Conservation (phyloP, 352 stramenopile genomes). For the Globisporangium rhizosaccharum region DNA sequence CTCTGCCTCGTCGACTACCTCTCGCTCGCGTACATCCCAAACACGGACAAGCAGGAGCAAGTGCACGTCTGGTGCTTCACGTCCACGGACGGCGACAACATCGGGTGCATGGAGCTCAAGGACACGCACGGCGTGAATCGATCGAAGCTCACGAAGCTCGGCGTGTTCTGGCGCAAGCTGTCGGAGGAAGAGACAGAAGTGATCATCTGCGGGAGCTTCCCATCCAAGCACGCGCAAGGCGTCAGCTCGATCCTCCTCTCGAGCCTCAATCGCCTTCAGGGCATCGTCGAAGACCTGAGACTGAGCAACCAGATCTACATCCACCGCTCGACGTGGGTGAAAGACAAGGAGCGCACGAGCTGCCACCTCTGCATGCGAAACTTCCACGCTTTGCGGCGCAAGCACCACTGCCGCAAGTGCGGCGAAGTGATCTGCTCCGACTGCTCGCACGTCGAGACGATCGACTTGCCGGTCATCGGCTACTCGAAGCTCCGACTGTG, state of each 20-base stretch:
- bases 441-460: constrained; percentile 63
- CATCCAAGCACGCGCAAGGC: constrained; percentile 57
- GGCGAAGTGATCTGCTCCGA: constrained; percentile 79
- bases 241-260: constrained; percentile 46
- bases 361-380: constrained; percentile 78
- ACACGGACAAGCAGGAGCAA: constrained; percentile 44
- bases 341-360: constrained; percentile 60
- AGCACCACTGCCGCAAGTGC: constrained; percentile 81
- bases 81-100: constrained; percentile 58
- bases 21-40: constrained; percentile 54
- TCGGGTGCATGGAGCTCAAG: constrained; percentile 75
- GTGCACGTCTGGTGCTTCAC: constrained; percentile 78
- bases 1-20: constrained; percentile 73
- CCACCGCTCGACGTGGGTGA: constrained; percentile 69
- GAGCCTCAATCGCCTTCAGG: constrained; percentile 46
- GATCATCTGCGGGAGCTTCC: constrained; percentile 73
- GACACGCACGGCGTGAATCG: constrained; percentile 60
- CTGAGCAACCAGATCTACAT: constrained; percentile 74
- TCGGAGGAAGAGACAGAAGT: constrained; percentile 73
- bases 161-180: constrained; percentile 65
- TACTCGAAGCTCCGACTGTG: constrained; percentile 75
- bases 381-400: constrained; percentile 66
- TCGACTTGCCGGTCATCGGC: constrained; percentile 70
- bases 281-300: constrained; percentile 68
- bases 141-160: constrained; percentile 55